Evolutionary conservation across 176 grass and related monocot species (phyloP).

Genomic region (Avena sativa): DNA sequence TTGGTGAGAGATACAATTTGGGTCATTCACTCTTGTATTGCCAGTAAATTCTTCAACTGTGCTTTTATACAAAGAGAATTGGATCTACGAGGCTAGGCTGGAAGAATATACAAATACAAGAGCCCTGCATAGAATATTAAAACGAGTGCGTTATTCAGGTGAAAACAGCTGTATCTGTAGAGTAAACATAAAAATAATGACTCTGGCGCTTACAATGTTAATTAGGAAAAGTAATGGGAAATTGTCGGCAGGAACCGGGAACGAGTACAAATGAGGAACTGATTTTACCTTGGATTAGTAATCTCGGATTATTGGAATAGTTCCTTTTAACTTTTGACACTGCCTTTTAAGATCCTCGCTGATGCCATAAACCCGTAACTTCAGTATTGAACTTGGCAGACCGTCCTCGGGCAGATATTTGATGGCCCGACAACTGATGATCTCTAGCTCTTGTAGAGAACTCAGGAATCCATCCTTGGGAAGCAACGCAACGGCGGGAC

Average conservation of each 20-base stretch:
- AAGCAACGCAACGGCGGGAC: neutral
- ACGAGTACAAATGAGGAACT: too few species aligned
- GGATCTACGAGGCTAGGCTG: neutral
- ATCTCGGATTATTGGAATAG: neutral
- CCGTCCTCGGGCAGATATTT: neutral
- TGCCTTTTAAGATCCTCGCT: slow-evolving; percentile 17
- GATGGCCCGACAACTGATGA: fast-evolving
- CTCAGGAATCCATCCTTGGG: neutral
- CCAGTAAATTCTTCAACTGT: too few species aligned
- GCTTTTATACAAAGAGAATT: neutral
- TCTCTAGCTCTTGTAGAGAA: neutral
- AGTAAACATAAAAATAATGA: neutral
- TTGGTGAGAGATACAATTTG: too few species aligned
- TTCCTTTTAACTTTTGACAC: slow-evolving; percentile 31
- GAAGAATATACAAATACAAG: neutral
- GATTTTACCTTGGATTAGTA: slow-evolving; percentile 3
- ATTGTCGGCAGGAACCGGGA: too few species aligned
- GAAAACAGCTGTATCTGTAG: neutral
- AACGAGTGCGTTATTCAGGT: neutral
- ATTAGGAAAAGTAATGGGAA: neutral
- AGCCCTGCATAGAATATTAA: neutral
- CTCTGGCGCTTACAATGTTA: neutral
- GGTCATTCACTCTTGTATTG: too few species aligned
- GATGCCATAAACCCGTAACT: fast-evolving
- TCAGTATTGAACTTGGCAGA: neutral